Percentiles rank a stretch among this genome's conserved stretches.
Conservation (phyloP, 169 alveolate species). For the Toxoplasma gondii region DNA sequence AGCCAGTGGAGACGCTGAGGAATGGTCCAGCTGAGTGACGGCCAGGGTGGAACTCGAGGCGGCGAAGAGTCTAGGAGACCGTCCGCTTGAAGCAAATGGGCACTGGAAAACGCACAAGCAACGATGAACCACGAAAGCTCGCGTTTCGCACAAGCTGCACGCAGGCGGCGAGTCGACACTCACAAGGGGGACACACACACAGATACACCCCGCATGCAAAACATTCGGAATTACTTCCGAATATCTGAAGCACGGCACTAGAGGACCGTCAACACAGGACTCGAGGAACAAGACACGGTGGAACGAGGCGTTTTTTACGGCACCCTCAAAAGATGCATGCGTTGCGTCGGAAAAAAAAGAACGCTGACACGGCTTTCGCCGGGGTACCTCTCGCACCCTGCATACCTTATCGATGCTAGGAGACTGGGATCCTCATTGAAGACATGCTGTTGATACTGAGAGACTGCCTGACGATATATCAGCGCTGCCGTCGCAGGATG, state of each 20-base stretch:
- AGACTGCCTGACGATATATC: conserved; percentile 12
- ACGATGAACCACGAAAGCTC: background rate
- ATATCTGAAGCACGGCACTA: too few relatives aligned
- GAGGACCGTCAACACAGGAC: too few relatives aligned
- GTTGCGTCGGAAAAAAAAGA: too few relatives aligned
- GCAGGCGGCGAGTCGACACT: too few relatives aligned
- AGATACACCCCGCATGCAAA: too few relatives aligned
- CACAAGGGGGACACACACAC: too few relatives aligned
- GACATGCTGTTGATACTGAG: background rate
- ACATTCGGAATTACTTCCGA: too few relatives aligned
- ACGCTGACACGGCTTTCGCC: background rate
- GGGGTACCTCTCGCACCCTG: background rate
- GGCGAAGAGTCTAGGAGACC: background rate
- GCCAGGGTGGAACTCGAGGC: background rate
- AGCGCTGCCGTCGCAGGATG: conserved; percentile 10
- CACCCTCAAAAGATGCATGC: too few relatives aligned
- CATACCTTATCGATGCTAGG: background rate
- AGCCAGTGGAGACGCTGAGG: conserved; percentile 3
- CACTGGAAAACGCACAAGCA: background rate
- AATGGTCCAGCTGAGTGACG: background rate
- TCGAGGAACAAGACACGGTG: too few relatives aligned
- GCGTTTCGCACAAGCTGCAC: too few relatives aligned
- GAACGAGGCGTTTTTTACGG: too few relatives aligned
- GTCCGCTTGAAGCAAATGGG: background rate
- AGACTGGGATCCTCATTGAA: background rate